Base-by-base conservation (phyloP, 495 filamentous ascomycete species). In the Umbilicaria muhlenbergii region DNA sequence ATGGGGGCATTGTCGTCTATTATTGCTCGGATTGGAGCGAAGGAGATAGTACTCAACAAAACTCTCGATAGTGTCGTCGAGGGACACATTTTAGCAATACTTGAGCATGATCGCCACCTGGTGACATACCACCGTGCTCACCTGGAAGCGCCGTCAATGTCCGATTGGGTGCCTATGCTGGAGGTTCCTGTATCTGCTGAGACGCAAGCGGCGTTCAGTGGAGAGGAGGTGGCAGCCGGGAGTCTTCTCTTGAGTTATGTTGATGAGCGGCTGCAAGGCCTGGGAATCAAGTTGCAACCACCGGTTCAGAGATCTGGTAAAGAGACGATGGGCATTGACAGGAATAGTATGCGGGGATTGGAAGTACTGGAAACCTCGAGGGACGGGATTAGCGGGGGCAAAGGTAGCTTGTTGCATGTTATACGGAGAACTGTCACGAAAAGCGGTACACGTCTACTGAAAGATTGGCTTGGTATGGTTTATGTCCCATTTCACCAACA, bases 401-500 rank as follows among this genome's bases (percentile, higher is more conserved):
- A 79, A 52, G 91, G 91, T 1, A 95, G 87, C 50, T 60, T 99
- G 32, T 65, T 99, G 19, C 84, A 95, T 60, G 80, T 83, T 12
- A 69, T 96, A n/a, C 74, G 87, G 38, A 73, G 79, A 48, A 96
- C 91, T 1, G 80, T 82, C 17, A 96, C 92, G 2, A 92, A 84
- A 51, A 86, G 88, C 51, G 91, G 92, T 18, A 77, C 85, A 15
- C 73, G 91, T 32, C 65, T 96, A 34, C 69, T 99, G 14, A 75
- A 76, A 48, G 72, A 82, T 40, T 82, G 89, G 70, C 64, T 96
- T n/a, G 78, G 83, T 85, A 68, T 42, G 70, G 53, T 16, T 32
- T 28, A 10, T 18, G 15, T 36, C 13, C 32, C 14, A 35, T 33
- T 33, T 38, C 2, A 17, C n/a, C 12, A 15, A 1, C 39, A 1